phyloP scores from a whole-genome alignment of 441 rosid genomes.

The Syzygium malaccense region DNA sequence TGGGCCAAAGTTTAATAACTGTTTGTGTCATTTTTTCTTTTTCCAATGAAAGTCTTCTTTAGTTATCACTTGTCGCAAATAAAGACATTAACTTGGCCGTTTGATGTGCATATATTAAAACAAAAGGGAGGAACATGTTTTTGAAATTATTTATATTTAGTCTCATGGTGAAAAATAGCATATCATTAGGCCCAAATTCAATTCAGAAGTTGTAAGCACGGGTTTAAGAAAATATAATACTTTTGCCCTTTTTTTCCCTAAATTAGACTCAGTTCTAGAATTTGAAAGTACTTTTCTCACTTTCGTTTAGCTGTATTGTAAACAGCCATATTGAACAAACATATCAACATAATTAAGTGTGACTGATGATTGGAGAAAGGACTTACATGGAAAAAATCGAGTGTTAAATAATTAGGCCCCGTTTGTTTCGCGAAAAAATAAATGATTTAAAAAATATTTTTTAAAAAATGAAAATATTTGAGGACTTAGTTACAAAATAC shows the following conservation, averaged over 20 bases:
- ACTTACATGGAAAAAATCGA: not conserved
- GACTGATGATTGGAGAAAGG: not conserved
- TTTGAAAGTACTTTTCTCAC: not conserved
- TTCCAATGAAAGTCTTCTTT: not conserved
- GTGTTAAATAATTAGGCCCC: not conserved
- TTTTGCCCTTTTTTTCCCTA: no score
- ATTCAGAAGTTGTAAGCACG: not conserved
- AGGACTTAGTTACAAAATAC: no score
- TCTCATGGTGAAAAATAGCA: not conserved
- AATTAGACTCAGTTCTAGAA: not conserved
- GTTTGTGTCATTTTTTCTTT: no score
- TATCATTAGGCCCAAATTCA: not conserved
- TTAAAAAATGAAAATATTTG: no score
- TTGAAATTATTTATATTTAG: no score
- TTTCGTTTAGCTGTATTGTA: not conserved
- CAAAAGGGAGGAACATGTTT: not conserved
- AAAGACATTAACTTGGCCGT: not conserved
- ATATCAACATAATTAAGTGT: not conserved
- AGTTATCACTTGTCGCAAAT: not conserved
- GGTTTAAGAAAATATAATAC: no score
- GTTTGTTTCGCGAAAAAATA: no score
- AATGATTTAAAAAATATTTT: no score
- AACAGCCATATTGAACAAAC: not conserved
- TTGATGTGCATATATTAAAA: no score
- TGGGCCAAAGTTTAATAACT: no score